A percentile compares a stretch with the other conserved stretches of the same genome.
phyloP scores from a whole-genome alignment of 805 yeast genomes.

The Metschnikowia lunata region DNA sequence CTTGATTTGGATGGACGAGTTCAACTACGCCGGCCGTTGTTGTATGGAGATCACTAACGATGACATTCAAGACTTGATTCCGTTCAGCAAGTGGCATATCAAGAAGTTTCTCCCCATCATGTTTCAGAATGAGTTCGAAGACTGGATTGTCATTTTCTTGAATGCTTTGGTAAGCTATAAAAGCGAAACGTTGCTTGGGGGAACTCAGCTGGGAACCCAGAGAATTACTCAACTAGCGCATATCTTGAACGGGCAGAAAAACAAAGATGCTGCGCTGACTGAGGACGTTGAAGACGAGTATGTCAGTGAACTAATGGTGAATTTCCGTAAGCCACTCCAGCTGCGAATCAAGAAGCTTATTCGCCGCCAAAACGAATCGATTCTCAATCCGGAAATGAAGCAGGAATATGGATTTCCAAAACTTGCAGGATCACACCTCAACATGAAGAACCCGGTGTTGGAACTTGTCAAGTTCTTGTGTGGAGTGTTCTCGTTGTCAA shows the following conservation, averaged over 20 bases:
- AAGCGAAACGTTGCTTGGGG: conserved; percentile 34
- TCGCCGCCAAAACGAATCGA: conserved; percentile 68
- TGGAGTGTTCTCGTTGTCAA: conserved; percentile 67
- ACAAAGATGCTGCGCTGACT: conserved; percentile 27
- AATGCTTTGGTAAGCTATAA: conserved; percentile 63
- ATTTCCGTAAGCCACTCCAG: conserved; percentile 58
- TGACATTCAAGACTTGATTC: conserved; percentile 42
- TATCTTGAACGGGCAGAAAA: conserved; percentile 41
- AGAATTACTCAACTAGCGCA: conserved; percentile 67
- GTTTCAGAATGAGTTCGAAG: conserved; percentile 78
- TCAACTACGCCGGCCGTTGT: conserved; percentile 75
- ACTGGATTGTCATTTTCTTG: conserved; percentile 76
- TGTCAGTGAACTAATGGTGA: conserved; percentile 46
- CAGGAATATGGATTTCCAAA: conserved; percentile 69
- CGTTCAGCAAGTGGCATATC: conserved; percentile 74
- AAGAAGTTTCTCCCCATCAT: conserved; percentile 67
- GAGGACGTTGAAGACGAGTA: conserved; percentile 34
- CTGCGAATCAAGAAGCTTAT: conserved; percentile 63
- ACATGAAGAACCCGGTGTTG: conserved; percentile 63
- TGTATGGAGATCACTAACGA: conserved; percentile 44
- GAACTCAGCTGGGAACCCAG: conserved; percentile 44
- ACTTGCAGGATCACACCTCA: conserved; percentile 68
- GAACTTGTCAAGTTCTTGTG: conserved; percentile 74
- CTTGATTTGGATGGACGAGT: conserved; percentile 92
- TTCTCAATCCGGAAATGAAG: conserved; percentile 58